Percentiles rank a stretch among this genome's conserved stretches.
Evolutionary conservation across 2,329 filamentous ascomycete species (phyloP).

Genomic region (Aspergillus udagawae): DNA sequence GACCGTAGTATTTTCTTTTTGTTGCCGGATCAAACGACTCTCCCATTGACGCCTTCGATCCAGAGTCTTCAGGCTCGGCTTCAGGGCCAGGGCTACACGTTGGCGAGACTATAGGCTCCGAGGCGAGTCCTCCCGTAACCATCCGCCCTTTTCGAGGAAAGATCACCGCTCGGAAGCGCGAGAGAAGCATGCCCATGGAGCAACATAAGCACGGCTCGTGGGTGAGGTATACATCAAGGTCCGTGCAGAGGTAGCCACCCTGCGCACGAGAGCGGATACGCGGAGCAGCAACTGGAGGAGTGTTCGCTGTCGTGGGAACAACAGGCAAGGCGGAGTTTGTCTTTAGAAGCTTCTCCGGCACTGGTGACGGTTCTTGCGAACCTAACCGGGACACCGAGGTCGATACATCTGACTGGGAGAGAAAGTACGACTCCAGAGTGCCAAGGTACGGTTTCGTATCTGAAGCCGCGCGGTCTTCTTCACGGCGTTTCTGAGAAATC

Average conservation of each 20-base stretch:
- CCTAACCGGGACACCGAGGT: constrained; percentile 48
- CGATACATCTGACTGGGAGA: constrained; percentile 38
- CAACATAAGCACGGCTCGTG: constrained; percentile 97
- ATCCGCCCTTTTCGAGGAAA: constrained; percentile 64
- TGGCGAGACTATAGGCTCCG: constrained; percentile 51
- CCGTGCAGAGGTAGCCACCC: constrained; percentile 89
- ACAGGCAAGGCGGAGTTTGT: constrained; percentile 10
- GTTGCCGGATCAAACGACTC: background rate
- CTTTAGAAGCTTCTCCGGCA: constrained; percentile 18
- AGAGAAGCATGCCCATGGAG: constrained; percentile 93
- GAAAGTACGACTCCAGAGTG: constrained; percentile 32
- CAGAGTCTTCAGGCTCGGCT: background rate
- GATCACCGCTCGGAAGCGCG: constrained; percentile 80
- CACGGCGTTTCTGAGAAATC: constrained; percentile 38
- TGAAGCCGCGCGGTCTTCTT: constrained; percentile 17
- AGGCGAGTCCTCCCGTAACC: constrained; percentile 77
- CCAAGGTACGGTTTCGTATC: constrained; percentile 15
- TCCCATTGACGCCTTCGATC: background rate
- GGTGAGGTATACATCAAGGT: constrained; percentile 87
- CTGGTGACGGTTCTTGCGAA: constrained; percentile 5
- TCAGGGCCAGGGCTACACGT: constrained; percentile 2
- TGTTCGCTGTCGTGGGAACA: constrained; percentile 9
- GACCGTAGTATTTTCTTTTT: constrained; percentile 46
- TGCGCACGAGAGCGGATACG: constrained; percentile 68
- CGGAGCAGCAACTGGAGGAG: background rate